Percentiles rank a stretch among this genome's conserved stretches.
These are phyloP conservation scores for Combretum micranthum DNA, from an alignment of 345 rosid species.

Conservation along the genomic window DNA sequence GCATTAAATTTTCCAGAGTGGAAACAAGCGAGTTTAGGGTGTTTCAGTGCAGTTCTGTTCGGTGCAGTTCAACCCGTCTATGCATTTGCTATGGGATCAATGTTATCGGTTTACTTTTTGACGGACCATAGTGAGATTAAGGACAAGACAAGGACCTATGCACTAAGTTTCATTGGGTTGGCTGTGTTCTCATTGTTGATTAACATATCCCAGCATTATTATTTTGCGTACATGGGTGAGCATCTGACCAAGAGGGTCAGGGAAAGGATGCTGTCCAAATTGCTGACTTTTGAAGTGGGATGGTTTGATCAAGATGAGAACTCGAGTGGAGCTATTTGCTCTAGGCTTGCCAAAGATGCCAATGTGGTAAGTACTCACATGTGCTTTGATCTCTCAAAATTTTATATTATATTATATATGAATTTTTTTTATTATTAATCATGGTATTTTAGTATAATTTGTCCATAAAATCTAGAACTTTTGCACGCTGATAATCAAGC, in stretches of 20 bases:
- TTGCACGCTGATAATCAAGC: too few relatives aligned
- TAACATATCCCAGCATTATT: constrained; percentile 51
- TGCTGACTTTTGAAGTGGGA: constrained; percentile 62
- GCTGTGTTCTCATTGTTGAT: constrained; percentile 29
- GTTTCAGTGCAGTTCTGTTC: constrained; percentile 28
- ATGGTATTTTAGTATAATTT: too few relatives aligned
- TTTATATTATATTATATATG: background rate
- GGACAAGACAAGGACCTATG: constrained; percentile 22
- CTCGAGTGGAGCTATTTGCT: constrained; percentile 62
- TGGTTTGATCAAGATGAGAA: constrained; percentile 74
- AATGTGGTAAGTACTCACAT: constrained; percentile 47
- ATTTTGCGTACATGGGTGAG: constrained; percentile 69
- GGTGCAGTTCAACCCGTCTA: constrained; percentile 42
- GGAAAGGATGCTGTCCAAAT: constrained; percentile 61
- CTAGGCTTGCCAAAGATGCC: constrained; percentile 66
- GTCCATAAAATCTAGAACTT: too few relatives aligned
- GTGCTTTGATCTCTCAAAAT: background rate
- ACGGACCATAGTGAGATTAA: constrained; percentile 23
- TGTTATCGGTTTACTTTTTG: constrained; percentile 23
- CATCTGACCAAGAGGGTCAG: constrained; percentile 54
- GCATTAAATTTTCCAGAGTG: constrained; percentile 61
- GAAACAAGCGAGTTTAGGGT: constrained; percentile 41
- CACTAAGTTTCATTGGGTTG: constrained; percentile 26
- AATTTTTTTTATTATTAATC: too few relatives aligned
- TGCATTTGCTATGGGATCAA: constrained; percentile 23